phyloP scores from a whole-genome alignment of 2,329 filamentous ascomycete genomes.

The Scleromitrula shiraiana region DNA sequence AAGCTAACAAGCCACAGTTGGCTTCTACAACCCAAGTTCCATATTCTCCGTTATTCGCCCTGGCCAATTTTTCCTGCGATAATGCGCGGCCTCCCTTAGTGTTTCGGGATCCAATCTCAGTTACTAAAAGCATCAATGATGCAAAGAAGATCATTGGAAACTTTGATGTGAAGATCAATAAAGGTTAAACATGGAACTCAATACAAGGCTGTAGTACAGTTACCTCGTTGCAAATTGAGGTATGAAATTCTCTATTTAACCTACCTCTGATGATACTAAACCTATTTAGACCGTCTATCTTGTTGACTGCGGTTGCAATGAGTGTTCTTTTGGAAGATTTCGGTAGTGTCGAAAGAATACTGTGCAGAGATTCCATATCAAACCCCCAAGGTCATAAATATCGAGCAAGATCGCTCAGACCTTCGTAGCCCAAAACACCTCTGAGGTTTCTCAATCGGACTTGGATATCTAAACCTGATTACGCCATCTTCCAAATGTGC shows the following conservation, averaged over 20 bases:
- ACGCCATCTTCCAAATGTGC: no score
- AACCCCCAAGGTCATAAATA: no score
- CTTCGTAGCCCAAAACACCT: no score
- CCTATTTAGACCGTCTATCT: no score
- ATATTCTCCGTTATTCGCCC: background rate
- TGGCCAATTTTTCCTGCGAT: background rate
- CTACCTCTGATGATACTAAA: no score
- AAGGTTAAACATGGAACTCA: background rate
- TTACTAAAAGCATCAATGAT: background rate
- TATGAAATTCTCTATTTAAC: background rate
- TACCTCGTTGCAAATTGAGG: background rate
- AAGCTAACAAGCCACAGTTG: background rate
- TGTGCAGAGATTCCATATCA: no score
- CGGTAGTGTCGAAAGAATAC: no score
- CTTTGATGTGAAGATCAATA: conserved; percentile 4
- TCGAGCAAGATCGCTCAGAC: no score
- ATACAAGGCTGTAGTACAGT: background rate
- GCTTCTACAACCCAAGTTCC: background rate
- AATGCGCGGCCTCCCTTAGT: background rate
- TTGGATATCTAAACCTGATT: no score
- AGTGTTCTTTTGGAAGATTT: no score
- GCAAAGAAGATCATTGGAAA: background rate
- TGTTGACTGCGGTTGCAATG: no score
- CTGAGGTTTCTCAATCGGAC: no score
- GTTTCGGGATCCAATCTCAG: conserved; percentile 1